phyloP scores from a whole-genome alignment of 306 rosid species.

The Sesbania bispinosa region DNA sequence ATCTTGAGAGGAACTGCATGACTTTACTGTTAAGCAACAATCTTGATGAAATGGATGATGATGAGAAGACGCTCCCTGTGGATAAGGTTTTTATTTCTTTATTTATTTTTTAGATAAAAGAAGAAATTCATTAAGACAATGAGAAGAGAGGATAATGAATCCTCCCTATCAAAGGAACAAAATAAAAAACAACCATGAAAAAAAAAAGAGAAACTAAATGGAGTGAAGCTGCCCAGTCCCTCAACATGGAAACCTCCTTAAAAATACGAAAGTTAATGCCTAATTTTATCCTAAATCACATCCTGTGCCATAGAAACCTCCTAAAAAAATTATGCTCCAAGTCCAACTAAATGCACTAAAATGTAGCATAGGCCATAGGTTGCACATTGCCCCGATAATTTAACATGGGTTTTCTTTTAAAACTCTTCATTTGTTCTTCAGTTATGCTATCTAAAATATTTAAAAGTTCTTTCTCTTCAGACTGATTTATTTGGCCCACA shows the following conservation, averaged over 20 bases:
- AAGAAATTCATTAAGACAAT: background rate
- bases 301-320: background rate
- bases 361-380: background rate
- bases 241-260: background rate
- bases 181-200: background rate
- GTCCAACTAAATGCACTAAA: background rate
- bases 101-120: background rate
- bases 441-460: constrained; percentile 15
- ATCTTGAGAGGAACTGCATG: constrained; percentile 93
- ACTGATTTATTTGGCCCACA: background rate
- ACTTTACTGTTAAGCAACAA: constrained; percentile 86
- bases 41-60: constrained; percentile 99
- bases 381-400: background rate
- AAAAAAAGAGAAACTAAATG: background rate
- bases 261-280: background rate
- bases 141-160: background rate
- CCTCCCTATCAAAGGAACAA: background rate
- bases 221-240: constrained; percentile 1
- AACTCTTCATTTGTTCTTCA: constrained; percentile 3
- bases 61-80: constrained; percentile 93
- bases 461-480: background rate
- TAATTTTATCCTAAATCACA: constrained; percentile 2
- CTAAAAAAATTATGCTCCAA: background rate
- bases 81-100: constrained; percentile 63
- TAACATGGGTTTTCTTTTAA: background rate